Evolutionary conservation across 768 basidiomycete genomes (phyloP), one percentile per base, ranked within the genome.

Genomic region (Naematelia encephala): DNA sequence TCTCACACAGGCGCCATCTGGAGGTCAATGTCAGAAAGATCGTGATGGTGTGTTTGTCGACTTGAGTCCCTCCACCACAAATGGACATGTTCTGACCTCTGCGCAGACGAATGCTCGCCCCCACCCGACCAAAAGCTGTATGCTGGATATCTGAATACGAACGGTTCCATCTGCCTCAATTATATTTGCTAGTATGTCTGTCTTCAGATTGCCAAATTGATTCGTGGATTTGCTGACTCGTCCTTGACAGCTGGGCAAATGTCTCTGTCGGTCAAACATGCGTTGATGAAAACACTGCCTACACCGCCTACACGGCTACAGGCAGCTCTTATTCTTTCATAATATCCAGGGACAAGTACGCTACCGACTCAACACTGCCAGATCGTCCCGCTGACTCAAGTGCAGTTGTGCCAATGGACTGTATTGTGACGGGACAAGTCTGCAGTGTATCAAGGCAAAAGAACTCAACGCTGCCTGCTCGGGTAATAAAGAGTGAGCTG

Each of bases 11-110:
- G 79, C 88, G 14, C 56, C 82, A 0, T 84, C 89, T 2, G 85
- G 81, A 25, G 86, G 84, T 61, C 72, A 82, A 26, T 92, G 90
- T 78, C 90, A 92, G 76, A 83, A 92, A 59, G 88, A 91, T 72
- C 85, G 90, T 54, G 90, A 92, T 76, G 89, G 90, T 88, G 59
- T n/a, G n/a, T n/a, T n/a, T n/a, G n/a, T n/a, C n/a, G n/a, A 55
- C 81, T 68, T 48, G 28, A 43, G 42, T 48, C 22, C 27, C 54
- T 51, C 34, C 13, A 12, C 1, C 22, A 12, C 50, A 45, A 29
- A 26, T 30, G 2, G 29, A 52, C 61, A 4, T 25, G 12, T 55
- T 19, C 34, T 47, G 19, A 22, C 3, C 11, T 58, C 0, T 66
- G n/a, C n/a, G n/a, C n/a, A 92, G 91, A 94, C 67, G 82, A 91